Conservation (phyloP, 495 filamentous ascomycete genomes). For the Aspergillus cavernicola region DNA sequence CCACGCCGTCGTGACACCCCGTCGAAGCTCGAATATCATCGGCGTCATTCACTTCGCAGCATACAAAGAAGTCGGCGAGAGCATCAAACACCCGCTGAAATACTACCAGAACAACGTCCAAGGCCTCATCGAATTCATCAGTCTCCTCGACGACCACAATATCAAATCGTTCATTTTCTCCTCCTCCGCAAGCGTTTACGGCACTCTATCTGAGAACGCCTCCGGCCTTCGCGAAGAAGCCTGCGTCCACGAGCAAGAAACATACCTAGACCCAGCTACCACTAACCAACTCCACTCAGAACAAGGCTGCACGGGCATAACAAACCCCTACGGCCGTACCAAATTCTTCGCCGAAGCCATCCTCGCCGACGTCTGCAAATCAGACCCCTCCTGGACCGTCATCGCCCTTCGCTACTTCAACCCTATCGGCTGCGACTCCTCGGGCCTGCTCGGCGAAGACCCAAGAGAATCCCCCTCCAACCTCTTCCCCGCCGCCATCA, state of each 20-base stretch:
- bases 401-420: constrained; percentile 64
- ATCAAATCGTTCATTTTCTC: constrained; percentile 64
- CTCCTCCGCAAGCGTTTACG: constrained; percentile 62
- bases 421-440: constrained; percentile 59
- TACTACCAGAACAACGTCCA: constrained; percentile 64
- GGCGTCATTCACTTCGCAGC: constrained; percentile 63
- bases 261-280: constrained; percentile 24
- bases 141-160: constrained; percentile 46
- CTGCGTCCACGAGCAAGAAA: constrained; percentile 48
- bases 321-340: constrained; percentile 59
- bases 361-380: constrained; percentile 50
- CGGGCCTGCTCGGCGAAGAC: constrained; percentile 58
- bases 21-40: constrained; percentile 40
- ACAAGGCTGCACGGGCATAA: constrained; percentile 49
- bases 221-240: constrained; percentile 53
- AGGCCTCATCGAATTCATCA: constrained; percentile 53
- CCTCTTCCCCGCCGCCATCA: constrained; percentile 55
- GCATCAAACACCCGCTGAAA: constrained; percentile 49
- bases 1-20: constrained; percentile 13
- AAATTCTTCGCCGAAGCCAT: constrained; percentile 64
- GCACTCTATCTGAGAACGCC: constrained; percentile 45
- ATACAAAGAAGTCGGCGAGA: constrained; percentile 52
- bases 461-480: constrained; percentile 56
- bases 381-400: constrained; percentile 56
- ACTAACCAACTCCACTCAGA: constrained; percentile 17